A percentile compares a stretch with the other conserved stretches of the same genome.
Conservation (phyloP, 805 yeast genomes). For the Candida ortonii region DNA sequence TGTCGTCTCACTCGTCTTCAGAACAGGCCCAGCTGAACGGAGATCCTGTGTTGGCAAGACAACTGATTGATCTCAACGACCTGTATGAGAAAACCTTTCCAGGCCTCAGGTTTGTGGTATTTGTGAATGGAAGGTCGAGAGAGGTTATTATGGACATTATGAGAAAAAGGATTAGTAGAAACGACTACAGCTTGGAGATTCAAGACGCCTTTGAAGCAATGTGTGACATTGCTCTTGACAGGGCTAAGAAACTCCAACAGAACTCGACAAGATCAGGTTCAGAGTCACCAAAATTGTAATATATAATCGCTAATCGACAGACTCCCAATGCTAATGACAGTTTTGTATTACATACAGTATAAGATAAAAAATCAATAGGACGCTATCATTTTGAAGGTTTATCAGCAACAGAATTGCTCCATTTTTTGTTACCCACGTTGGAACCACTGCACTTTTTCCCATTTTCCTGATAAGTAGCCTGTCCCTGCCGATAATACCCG, state of each 20-base stretch:
- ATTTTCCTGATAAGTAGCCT: neutral
- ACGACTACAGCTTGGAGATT: slow-evolving; percentile 55
- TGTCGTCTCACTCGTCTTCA: slow-evolving; percentile 61
- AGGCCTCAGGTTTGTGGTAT: slow-evolving; percentile 79
- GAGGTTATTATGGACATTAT: slow-evolving; percentile 61
- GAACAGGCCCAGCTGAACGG: slow-evolving; percentile 69
- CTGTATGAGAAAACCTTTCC: slow-evolving; percentile 46
- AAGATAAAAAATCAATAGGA: too few species aligned
- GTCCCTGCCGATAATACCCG: slow-evolving; percentile 8
- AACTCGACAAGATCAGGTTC: neutral
- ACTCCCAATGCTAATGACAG: slow-evolving; percentile 1
- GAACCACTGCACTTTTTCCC: slow-evolving; percentile 5
- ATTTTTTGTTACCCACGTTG: slow-evolving; percentile 8
- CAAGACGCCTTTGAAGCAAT: slow-evolving; percentile 74
- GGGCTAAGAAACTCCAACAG: slow-evolving; percentile 38
- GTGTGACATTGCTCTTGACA: slow-evolving; percentile 87
- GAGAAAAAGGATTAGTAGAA: slow-evolving; percentile 53
- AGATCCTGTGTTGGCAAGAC: slow-evolving; percentile 47
- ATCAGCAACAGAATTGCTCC: too few species aligned
- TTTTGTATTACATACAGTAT: neutral
- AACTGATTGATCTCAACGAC: slow-evolving; percentile 52
- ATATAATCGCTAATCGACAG: too few species aligned
- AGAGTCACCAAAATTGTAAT: slow-evolving; percentile 1
- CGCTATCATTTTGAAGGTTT: too few species aligned
- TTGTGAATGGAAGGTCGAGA: slow-evolving; percentile 81